These are phyloP conservation scores for Emmonsiellopsis sp. DNA, from an alignment of 2,329 filamentous ascomycete genomes.

Conservation along the genomic window DNA sequence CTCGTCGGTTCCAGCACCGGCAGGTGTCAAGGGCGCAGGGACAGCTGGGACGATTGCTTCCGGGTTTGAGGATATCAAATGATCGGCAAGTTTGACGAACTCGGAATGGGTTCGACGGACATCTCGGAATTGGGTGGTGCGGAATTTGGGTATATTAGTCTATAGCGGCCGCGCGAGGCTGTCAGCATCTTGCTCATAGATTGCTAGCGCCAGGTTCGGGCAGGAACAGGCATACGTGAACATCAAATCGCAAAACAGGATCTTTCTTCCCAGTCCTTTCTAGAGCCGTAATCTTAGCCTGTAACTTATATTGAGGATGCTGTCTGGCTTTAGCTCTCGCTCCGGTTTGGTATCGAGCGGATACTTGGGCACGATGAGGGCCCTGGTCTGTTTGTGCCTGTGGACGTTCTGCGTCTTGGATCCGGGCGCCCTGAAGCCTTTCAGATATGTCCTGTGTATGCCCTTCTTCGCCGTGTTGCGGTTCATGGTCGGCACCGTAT, in stretches of 20 bases:
- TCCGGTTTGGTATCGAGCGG: slow-evolving; percentile 40
- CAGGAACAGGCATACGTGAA: slow-evolving; percentile 61
- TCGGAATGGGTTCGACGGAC: slow-evolving; percentile 91
- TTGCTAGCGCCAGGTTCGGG: neutral
- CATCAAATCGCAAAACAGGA: slow-evolving; percentile 87
- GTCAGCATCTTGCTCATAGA: neutral
- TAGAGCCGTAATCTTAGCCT: slow-evolving; percentile 87
- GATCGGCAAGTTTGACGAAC: slow-evolving; percentile 91
- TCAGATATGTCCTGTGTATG: slow-evolving; percentile 32
- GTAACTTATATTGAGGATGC: slow-evolving; percentile 69
- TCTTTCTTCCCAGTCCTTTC: slow-evolving; percentile 94
- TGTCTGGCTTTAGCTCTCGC: slow-evolving; percentile 26
- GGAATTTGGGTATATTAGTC: slow-evolving; percentile 98
- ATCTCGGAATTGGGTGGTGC: slow-evolving; percentile 96
- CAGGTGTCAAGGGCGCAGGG: slow-evolving; percentile 86
- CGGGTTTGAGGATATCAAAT: slow-evolving; percentile 94
- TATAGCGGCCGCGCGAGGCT: slow-evolving; percentile 27
- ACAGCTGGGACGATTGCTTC: slow-evolving; percentile 91
- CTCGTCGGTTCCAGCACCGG: slow-evolving; percentile 90
- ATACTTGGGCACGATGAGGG: slow-evolving; percentile 29
- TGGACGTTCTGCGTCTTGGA: slow-evolving; percentile 27
- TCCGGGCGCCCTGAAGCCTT: slow-evolving; percentile 30
- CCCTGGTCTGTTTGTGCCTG: slow-evolving; percentile 13
- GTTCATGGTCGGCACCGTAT: slow-evolving; percentile 18
- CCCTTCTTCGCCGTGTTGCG: slow-evolving; percentile 10